Evolutionary conservation across 179 eudicot species (phyloP), one percentile per base, ranked within the genome.

Genomic region (Sideroxylon spinosum): DNA sequence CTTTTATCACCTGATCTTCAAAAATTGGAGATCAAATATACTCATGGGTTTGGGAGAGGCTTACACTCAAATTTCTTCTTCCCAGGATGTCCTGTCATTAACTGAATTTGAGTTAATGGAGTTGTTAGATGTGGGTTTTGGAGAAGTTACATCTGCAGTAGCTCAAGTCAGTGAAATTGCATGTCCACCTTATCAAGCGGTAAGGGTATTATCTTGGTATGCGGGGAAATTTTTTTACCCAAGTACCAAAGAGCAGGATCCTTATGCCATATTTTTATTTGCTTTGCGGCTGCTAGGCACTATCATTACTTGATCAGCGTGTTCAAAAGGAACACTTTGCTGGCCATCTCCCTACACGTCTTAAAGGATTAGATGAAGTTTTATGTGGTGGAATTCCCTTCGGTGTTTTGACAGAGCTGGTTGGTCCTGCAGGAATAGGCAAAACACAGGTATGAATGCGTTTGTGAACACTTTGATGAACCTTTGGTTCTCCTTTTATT

Each of bases 391-490:
- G 98, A 61, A 86, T 93, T 75, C 98, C 98, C 7, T 91, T 89
- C 87, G 94, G 98, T 75, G 92, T 88, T 78, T 85, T 93, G 70
- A 93, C 98, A 37, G 97, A 93, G 89, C 76, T 91, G 73, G 98
- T 93, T 73, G 98, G 97, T 72, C 97, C 97, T 52, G 92, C 98
- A 62, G 97, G 98, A 68, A 87, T 89, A 67, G 97, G 98, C 75
- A 93, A 93, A 88, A 93, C 97, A 75, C 97, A 93, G 79, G 98
- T 91, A 86, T 78, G 59, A 46, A 56, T 0, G 49, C 44, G 5
- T 37, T 29, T 37, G 44, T 37, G 2, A n/a, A 29, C 20, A 19
- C 28, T 37, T 37, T 8, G n/a, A 14, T 32, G 8, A 59, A 59
- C 9, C 13, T 37, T 73, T 55, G 3, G 49, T 17, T 57, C n/a